Conservation (phyloP, 2,329 filamentous ascomycete species). For the Madurella mycetomatis region DNA sequence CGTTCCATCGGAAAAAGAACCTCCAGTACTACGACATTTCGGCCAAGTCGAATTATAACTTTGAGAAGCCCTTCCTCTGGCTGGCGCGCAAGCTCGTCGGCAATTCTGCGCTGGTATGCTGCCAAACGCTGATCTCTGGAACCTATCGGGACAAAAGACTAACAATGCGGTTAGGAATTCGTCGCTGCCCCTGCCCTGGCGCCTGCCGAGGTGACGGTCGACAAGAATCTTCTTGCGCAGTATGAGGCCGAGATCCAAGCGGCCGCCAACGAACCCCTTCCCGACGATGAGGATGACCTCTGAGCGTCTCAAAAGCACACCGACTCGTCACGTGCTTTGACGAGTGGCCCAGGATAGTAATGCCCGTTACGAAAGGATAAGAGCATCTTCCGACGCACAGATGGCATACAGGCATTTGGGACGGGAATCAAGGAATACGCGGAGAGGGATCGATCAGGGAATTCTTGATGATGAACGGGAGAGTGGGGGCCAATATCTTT, state of each 20-base stretch:
- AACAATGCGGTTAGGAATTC: slow-evolving; percentile 65
- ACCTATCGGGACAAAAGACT: slow-evolving; percentile 24
- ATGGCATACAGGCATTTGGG: slow-evolving; percentile 23
- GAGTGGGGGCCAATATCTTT: slow-evolving; percentile 19
- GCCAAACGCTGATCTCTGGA: not conserved
- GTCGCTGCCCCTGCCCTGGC: slow-evolving; percentile 92
- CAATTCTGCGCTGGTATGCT: slow-evolving; percentile 75
- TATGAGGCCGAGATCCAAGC: slow-evolving; percentile 86
- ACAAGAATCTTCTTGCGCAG: slow-evolving; percentile 72
- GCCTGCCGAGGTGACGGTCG: slow-evolving; percentile 86
- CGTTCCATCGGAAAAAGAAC: slow-evolving; percentile 99
- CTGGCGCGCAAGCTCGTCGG: slow-evolving; percentile 96
- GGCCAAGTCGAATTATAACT: slow-evolving; percentile 99
- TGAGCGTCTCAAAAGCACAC: slow-evolving; percentile 14
- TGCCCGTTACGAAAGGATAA: slow-evolving; percentile 28
- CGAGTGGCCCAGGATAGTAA: slow-evolving; percentile 22
- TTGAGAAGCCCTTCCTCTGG: slow-evolving; percentile 99
- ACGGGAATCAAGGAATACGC: slow-evolving; percentile 13
- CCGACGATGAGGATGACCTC: slow-evolving; percentile 67
- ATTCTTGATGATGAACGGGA: slow-evolving; percentile 9
- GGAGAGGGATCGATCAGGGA: slow-evolving; percentile 11
- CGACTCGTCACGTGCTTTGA: slow-evolving; percentile 10
- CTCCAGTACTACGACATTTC: slow-evolving; percentile 99
- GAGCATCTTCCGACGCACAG: slow-evolving; percentile 19
- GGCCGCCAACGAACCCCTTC: slow-evolving; percentile 78